These are phyloP conservation scores for Mortierella sp. DNA, from an alignment of 371 early-diverging fungal species.

Conservation along the genomic window DNA sequence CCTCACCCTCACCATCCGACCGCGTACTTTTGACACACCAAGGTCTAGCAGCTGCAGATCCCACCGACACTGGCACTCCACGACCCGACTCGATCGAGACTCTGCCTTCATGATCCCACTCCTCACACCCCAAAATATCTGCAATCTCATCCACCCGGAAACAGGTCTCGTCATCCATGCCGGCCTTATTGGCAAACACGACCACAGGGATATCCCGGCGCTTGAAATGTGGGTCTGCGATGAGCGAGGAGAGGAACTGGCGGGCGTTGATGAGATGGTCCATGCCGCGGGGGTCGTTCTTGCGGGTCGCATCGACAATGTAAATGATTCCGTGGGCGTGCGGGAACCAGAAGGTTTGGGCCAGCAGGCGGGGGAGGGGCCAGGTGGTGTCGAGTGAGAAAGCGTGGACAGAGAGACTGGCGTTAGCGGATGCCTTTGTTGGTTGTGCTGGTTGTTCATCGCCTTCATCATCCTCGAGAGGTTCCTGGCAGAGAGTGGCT, in stretches of 20 bases:
- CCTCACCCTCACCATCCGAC: conserved; percentile 48
- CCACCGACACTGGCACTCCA: background rate
- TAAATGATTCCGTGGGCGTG: conserved; percentile 54
- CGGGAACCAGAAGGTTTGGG: conserved; percentile 58
- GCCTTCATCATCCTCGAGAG: background rate
- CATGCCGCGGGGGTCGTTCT: conserved; percentile 54
- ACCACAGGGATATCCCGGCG: conserved; percentile 53
- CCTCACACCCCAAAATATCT: conserved; percentile 56
- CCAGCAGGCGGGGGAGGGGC: conserved; percentile 52
- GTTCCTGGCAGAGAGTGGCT: conserved; percentile 5
- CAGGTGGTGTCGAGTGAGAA: conserved; percentile 56
- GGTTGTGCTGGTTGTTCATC: background rate
- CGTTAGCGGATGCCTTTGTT: conserved; percentile 14
- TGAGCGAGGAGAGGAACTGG: conserved; percentile 41
- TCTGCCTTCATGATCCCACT: conserved; percentile 29
- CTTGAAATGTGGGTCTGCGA: conserved; percentile 44
- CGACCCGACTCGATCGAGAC: background rate
- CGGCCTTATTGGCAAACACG: conserved; percentile 58
- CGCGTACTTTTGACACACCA: conserved; percentile 58
- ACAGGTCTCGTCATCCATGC: conserved; percentile 46
- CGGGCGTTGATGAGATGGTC: conserved; percentile 57
- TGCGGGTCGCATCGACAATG: conserved; percentile 55
- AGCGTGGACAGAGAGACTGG: conserved; percentile 49
- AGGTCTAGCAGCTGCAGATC: conserved; percentile 22
- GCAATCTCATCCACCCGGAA: conserved; percentile 55